phyloP scores from a whole-genome alignment of 2,329 filamentous ascomycete genomes.

The Trichoderma harzianum region DNA sequence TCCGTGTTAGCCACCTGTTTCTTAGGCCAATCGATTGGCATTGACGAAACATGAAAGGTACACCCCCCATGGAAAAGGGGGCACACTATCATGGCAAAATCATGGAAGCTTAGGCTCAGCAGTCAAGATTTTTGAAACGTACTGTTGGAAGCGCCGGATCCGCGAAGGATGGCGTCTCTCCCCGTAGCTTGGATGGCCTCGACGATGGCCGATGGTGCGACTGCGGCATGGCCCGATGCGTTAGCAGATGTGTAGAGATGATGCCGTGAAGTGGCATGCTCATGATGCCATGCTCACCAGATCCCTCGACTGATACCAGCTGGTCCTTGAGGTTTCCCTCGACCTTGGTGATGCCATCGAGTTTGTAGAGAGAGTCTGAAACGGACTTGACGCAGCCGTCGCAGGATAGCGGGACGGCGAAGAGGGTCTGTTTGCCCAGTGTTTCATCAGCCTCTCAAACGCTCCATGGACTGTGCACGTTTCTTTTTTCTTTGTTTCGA shows the following conservation, averaged over 20 bases:
- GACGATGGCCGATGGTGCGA: conserved; percentile 85
- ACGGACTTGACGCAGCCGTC: conserved; percentile 85
- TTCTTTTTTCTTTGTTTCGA: neutral
- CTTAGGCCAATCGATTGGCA: neutral
- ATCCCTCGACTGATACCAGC: conserved; percentile 80
- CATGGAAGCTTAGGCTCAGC: neutral
- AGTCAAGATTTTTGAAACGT: conserved; percentile 22
- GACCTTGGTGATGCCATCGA: conserved; percentile 78
- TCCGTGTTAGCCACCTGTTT: conserved; percentile 16
- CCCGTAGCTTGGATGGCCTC: conserved; percentile 85
- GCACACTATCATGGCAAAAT: neutral
- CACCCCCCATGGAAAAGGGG: neutral
- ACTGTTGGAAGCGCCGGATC: conserved; percentile 83
- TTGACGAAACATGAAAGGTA: neutral
- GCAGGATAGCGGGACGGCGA: conserved; percentile 92
- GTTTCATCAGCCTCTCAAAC: conserved; percentile 34
- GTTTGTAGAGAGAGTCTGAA: conserved; percentile 70
- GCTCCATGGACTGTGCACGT: conserved; percentile 8
- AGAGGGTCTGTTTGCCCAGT: conserved; percentile 66
- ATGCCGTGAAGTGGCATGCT: neutral
- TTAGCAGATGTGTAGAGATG: conserved; percentile 10
- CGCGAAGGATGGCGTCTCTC: conserved; percentile 88
- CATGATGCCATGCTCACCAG: conserved; percentile 47
- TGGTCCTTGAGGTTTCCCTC: conserved; percentile 80
- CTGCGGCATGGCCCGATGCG: conserved; percentile 36